Percentiles rank a stretch among this genome's conserved stretches.
These are phyloP conservation scores for Globisporangium paddicum DNA, from an alignment of 352 stramenopile species.

Conservation along the genomic window DNA sequence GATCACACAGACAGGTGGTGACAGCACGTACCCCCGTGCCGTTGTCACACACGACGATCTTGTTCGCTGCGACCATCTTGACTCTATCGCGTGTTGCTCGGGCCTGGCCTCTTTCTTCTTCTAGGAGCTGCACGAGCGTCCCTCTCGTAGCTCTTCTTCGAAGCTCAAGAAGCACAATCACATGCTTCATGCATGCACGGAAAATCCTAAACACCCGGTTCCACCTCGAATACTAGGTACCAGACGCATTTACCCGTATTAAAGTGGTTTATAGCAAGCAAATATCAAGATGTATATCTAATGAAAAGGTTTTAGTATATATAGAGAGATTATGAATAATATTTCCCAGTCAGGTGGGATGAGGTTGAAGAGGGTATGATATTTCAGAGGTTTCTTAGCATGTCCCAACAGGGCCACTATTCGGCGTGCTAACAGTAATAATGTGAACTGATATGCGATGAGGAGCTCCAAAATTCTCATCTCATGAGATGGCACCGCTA, in stretches of 20 bases:
- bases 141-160: not conserved
- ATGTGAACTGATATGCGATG: no score
- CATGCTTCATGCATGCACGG: not conserved
- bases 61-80: conserved; percentile 79
- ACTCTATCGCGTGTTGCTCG: not conserved
- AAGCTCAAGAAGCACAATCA: conserved; percentile 11
- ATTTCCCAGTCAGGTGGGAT: not conserved
- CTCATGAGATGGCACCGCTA: no score
- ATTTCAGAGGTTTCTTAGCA: not conserved
- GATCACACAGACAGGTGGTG: not conserved
- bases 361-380: not conserved
- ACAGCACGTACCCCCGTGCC: conserved; percentile 64
- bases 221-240: no score
- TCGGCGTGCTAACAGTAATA: no score
- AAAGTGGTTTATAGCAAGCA: no score
- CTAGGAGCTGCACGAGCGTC: not conserved
- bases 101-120: not conserved
- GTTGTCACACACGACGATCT: conserved; percentile 88
- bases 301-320: not conserved
- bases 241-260: no score
- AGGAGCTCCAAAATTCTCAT: no score
- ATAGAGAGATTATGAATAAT: not conserved
- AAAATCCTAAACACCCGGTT: not conserved
- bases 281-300: no score
- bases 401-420: no score